Evolutionary conservation across 2,329 filamentous ascomycete genomes (phyloP).

Genomic region (Dothistroma septosporum): DNA sequence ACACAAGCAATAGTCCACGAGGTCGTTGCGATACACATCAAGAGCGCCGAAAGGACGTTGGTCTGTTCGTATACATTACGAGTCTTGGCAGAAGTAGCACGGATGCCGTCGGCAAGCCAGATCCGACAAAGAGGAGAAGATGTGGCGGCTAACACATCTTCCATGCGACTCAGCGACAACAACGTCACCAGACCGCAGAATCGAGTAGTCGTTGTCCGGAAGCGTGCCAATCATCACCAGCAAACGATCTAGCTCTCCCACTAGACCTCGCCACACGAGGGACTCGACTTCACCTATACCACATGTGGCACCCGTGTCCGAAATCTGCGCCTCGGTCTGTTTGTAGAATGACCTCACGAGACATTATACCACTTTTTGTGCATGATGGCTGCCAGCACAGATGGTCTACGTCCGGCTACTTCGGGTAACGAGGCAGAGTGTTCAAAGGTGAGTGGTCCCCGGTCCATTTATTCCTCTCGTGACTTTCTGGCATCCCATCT

Average conservation of each 20-base stretch:
- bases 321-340: not conserved
- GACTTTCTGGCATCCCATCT: not conserved
- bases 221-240: not conserved
- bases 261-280: not conserved
- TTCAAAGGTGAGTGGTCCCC: not conserved
- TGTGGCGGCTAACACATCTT: not conserved
- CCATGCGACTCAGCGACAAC: no score
- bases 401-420: not conserved
- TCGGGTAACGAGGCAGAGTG: no score
- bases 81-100: no score
- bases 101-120: no score
- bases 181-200: not conserved
- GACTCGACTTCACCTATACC: constrained; percentile 1
- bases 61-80: no score
- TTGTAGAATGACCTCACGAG: not conserved
- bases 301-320: not conserved
- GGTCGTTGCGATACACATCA: no score
- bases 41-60: no score
- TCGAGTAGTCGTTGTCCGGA: not conserved
- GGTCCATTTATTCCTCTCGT: not conserved
- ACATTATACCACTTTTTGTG: not conserved
- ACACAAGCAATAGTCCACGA: no score
- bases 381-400: not conserved
- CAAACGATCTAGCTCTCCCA: not conserved
- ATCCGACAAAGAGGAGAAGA: no score